Conservation (phyloP, 176 grass and related monocot genomes). For the Cenchrus americanus region DNA sequence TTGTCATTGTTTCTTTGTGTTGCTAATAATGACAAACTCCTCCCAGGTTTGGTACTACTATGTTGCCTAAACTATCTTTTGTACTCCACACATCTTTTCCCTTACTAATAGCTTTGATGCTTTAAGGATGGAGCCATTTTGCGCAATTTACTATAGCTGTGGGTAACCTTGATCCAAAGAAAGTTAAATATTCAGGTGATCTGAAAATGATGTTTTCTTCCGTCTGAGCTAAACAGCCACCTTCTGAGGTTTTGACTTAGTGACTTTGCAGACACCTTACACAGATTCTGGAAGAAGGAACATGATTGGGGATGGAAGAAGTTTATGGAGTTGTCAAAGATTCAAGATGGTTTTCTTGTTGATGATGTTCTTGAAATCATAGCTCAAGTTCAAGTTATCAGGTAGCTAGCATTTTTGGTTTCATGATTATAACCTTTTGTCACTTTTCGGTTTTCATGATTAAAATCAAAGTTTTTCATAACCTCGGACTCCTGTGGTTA, state of each 20-base stretch:
- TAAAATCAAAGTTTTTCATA: slow-evolving; percentile 8
- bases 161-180: slow-evolving; percentile 94
- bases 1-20: slow-evolving; percentile 98
- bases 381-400: slow-evolving; percentile 99
- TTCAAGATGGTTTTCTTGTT: slow-evolving; percentile 92
- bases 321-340: slow-evolving; percentile 97
- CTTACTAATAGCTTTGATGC: slow-evolving; percentile 16
- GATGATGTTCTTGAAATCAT: slow-evolving; percentile 85
- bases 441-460: background rate
- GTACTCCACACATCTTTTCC: background rate
- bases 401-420: slow-evolving; percentile 48
- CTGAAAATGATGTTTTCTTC: slow-evolving; percentile 25
- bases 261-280: slow-evolving; percentile 84
- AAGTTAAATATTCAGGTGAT: slow-evolving; percentile 95
- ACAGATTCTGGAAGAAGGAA: slow-evolving; percentile 98
- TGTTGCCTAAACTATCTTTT: slow-evolving; percentile 38
- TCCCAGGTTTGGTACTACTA: slow-evolving; percentile 70
- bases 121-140: slow-evolving; percentile 96
- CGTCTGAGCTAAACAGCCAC: slow-evolving; percentile 29
- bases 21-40: slow-evolving; percentile 93
- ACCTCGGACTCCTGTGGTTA: background rate
- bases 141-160: slow-evolving; percentile 97
- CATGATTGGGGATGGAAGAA: slow-evolving; percentile 99
- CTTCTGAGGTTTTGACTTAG: slow-evolving; percentile 52
- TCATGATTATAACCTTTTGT: background rate